A percentile compares a stretch with the other conserved stretches of the same genome.
Conservation (phyloP, 2,329 filamentous ascomycete species). For the Arthrobotrys sphaeroides region DNA sequence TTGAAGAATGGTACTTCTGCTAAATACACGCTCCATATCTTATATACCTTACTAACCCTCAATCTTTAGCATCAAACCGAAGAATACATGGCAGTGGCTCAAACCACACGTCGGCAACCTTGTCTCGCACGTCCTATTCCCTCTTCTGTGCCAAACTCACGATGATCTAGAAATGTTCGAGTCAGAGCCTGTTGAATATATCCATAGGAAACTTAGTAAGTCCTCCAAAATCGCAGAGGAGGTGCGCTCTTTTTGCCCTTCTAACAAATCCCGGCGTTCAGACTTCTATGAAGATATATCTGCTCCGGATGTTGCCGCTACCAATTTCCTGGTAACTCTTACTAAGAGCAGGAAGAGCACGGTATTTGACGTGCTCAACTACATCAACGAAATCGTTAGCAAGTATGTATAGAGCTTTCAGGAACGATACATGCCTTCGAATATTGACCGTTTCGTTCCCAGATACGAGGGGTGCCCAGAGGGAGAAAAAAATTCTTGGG, state of each 20-base stretch:
- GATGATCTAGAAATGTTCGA: constrained; percentile 95
- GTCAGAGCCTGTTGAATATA: constrained; percentile 92
- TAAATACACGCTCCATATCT: background rate
- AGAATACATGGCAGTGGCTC: constrained; percentile 93
- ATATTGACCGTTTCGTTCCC: background rate
- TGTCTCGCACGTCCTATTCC: constrained; percentile 94
- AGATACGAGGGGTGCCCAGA: constrained; percentile 71
- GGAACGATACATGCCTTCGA: background rate
- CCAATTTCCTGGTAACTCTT: constrained; percentile 93
- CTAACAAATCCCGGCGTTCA: constrained; percentile 3
- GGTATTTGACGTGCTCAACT: constrained; percentile 91
- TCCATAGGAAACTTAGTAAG: constrained; percentile 85
- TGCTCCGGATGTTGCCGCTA: constrained; percentile 91
- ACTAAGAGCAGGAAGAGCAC: constrained; percentile 96
- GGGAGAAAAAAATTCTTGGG: constrained; percentile 88
- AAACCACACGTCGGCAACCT: constrained; percentile 93
- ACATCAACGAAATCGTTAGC: constrained; percentile 94
- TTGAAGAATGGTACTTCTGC: constrained; percentile 79
- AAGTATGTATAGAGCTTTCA: constrained; percentile 71
- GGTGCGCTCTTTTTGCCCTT: background rate
- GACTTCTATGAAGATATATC: constrained; percentile 97
- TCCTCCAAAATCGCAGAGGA: background rate
- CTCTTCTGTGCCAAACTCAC: constrained; percentile 87
- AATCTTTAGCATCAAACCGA: constrained; percentile 75
- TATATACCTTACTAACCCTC: background rate